Conservation (phyloP, 148 eudicot genomes). For the Chenopodium album region DNA sequence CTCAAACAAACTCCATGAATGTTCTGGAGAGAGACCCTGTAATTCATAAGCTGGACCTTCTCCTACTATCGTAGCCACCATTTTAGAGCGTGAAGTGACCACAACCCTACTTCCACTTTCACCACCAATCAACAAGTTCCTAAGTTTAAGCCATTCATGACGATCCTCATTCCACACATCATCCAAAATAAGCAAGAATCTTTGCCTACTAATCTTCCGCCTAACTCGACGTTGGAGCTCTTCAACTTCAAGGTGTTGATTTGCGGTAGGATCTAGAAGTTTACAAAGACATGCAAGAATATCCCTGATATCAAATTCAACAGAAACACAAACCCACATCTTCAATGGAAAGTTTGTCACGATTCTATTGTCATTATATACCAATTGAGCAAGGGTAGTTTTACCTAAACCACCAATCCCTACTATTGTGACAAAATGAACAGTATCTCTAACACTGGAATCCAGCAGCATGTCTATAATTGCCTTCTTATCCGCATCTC, state of each 20-base stretch:
- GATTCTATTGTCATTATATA: slow-evolving; percentile 11
- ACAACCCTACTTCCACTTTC: not conserved
- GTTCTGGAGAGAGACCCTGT: not conserved
- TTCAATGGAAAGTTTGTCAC: too few species aligned
- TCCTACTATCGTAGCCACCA: not conserved
- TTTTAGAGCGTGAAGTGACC: slow-evolving; percentile 5
- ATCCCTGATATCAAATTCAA: not conserved
- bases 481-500: not conserved
- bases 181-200: slow-evolving; percentile 8
- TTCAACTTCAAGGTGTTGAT: not conserved
- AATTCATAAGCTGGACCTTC: not conserved
- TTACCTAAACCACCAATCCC: slow-evolving; percentile 40
- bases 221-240: not conserved
- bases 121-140: not conserved
- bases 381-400: slow-evolving; percentile 32
- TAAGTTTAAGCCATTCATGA: not conserved
- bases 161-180: slow-evolving; percentile 15
- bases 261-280: not conserved
- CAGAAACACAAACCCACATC: slow-evolving; percentile 34
- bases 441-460: not conserved
- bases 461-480: not conserved
- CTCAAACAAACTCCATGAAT: slow-evolving; percentile 3
- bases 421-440: slow-evolving; percentile 27
- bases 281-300: not conserved
- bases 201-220: not conserved